Base-by-base conservation (phyloP, 768 basidiomycete species). In the Antrodiella citrinella region DNA sequence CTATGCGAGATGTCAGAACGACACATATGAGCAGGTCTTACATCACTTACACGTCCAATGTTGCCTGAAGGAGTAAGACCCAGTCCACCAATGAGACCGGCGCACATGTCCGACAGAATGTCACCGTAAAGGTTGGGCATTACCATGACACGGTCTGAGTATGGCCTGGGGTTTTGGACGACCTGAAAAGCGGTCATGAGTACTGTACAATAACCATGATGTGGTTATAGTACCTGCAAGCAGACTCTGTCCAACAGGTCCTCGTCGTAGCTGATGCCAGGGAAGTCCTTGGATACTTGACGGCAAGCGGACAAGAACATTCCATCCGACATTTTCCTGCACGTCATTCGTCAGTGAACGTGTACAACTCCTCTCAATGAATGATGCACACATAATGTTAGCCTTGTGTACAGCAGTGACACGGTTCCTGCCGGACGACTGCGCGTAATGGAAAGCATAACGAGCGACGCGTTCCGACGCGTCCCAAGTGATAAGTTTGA, bases 321-420 rank as follows among this genome's bases (percentile, higher is more conserved):
- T 54, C 96, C 96, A 67, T 99, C 96, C 18, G 95, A 98, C 88
- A 98, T 92, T 84, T 97, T 97, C 93, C 93, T 96, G 62, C 23
- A 47, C 9, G 10, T 9, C 15, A 18, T 43, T 43, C 9, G 41
- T 18, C 18, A 44, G n/a, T 40, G 4, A 24, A 26, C 21, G 13
- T 9, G 11, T 43, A 7, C 9, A 4, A 30, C 19, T 19, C 12
- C 10, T 23, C 11, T 21, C 20, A 18, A 7, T 15, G 30, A 35
- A 15, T 35, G 30, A 70, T 86, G n/a, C n/a, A 51, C 56, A 93
- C 95, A 98, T 98, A 75, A 99, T 97, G 65, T 95, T 96, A 20
- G 96, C 96, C 73, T 99, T 99, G 77, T 99, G 96, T 22, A 99
- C 96, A 39, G 96, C 96, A 21, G 95, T 98, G 54, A 99, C 96